Conservation (phyloP, 2,329 filamentous ascomycete species). For the Onygenales sp. region DNA sequence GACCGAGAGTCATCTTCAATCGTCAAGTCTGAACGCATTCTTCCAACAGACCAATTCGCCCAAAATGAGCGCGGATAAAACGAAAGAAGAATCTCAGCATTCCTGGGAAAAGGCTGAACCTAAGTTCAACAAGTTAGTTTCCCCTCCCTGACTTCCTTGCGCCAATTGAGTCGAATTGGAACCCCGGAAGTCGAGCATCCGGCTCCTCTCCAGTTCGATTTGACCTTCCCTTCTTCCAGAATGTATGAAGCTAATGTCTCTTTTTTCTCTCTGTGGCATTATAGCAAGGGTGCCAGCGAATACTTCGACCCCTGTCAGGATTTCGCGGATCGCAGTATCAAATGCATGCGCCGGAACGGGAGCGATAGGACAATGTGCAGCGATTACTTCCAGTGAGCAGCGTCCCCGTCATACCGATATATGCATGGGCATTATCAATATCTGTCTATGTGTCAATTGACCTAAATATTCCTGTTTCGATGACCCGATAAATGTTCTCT, state of each 20-base stretch:
- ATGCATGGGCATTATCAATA: neutral
- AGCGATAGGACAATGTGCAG: conserved; percentile 82
- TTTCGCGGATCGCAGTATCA: conserved; percentile 73
- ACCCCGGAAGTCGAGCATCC: neutral
- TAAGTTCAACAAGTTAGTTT: conserved; percentile 54
- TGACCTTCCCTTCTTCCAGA: conserved; percentile 1
- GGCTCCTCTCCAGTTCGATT: neutral
- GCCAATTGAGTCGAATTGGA: neutral
- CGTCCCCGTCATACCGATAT: neutral
- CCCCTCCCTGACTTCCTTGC: neutral
- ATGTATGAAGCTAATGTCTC: neutral
- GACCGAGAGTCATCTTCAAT: neutral
- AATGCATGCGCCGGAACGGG: conserved; percentile 78
- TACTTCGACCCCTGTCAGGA: conserved; percentile 96
- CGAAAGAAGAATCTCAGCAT: neutral
- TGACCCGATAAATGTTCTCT: neutral
- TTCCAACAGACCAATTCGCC: neutral
- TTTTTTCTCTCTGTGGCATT: neutral
- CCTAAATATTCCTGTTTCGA: neutral
- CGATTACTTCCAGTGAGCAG: conserved; percentile 85
- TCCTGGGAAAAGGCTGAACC: conserved; percentile 47
- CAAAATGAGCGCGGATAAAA: neutral
- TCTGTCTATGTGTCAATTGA: neutral
- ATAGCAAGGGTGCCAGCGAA: conserved; percentile 76
- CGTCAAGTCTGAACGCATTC: neutral